phyloP scores from a whole-genome alignment of 2,329 filamentous ascomycete genomes.

The Arthrobotrys pseudoclavata region DNA sequence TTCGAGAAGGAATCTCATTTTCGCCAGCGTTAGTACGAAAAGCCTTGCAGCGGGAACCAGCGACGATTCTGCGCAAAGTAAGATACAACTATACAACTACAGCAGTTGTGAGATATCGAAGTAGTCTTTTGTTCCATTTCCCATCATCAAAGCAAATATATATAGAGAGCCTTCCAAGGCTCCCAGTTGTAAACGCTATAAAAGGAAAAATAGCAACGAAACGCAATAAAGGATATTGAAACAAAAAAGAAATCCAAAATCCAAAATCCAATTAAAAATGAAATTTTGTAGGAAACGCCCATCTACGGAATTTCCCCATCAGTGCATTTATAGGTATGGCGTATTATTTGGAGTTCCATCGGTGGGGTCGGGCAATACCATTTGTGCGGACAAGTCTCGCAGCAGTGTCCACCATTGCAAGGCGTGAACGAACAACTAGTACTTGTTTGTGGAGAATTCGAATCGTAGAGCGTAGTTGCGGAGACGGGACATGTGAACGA shows the following conservation, averaged over 20 bases:
- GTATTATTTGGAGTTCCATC: conserved; percentile 8
- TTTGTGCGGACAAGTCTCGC: conserved; percentile 53
- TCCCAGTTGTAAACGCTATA: conserved; percentile 7
- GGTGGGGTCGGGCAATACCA: conserved; percentile 53
- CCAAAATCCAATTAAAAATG: not conserved
- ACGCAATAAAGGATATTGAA: conserved; percentile 15
- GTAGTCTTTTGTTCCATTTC: too few species aligned
- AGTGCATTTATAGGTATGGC: conserved; percentile 21
- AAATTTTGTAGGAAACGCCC: not conserved
- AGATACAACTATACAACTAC: not conserved
- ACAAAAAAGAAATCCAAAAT: conserved; percentile 8
- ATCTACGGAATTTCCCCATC: not conserved
- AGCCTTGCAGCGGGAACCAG: not conserved
- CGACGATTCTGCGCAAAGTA: conserved; percentile 1
- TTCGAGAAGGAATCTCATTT: not conserved
- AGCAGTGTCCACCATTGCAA: conserved; percentile 51
- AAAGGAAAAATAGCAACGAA: conserved; percentile 23
- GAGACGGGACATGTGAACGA: not conserved
- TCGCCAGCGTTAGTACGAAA: not conserved
- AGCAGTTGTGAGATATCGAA: conserved; percentile 20
- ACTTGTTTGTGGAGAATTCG: conserved; percentile 13
- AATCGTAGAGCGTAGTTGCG: conserved; percentile 17
- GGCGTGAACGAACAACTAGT: conserved; percentile 50
- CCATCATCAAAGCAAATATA: conserved; percentile 31
- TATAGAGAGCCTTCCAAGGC: conserved; percentile 11